Percentiles rank a stretch among this genome's conserved stretches.
Conservation (phyloP, 352 stramenopile genomes). For the Globisporangium alternatum region DNA sequence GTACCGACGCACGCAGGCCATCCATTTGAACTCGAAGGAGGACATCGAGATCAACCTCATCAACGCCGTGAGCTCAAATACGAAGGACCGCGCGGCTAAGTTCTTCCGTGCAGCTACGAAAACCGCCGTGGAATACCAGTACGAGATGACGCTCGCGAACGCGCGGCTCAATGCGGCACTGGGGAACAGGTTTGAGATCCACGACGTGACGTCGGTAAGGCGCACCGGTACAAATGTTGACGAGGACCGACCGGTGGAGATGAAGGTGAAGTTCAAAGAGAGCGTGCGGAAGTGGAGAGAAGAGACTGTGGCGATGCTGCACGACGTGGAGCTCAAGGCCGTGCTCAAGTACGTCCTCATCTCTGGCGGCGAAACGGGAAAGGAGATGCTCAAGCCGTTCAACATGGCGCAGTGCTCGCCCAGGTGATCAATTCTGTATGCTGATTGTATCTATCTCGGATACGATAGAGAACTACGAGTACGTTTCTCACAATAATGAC, state of each 20-base stretch:
- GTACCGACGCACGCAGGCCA: slow-evolving; percentile 43
- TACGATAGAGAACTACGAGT: too few species aligned
- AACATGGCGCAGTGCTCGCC: slow-evolving; percentile 87
- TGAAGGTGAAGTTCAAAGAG: slow-evolving; percentile 79
- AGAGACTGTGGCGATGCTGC: slow-evolving; percentile 66
- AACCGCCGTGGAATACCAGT: slow-evolving; percentile 77
- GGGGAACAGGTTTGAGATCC: slow-evolving; percentile 53
- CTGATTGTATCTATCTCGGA: too few species aligned
- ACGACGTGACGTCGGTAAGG: slow-evolving; percentile 27
- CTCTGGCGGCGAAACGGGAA: slow-evolving; percentile 70
- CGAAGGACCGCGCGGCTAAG: slow-evolving; percentile 56
- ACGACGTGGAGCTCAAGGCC: slow-evolving; percentile 60
- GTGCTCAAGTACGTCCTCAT: slow-evolving; percentile 84
- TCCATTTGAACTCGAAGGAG: slow-evolving; percentile 77
- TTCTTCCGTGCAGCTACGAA: slow-evolving; percentile 80
- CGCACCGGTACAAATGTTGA: slow-evolving; percentile 10
- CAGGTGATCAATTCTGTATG: slow-evolving; percentile 23
- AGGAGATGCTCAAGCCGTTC: slow-evolving; percentile 89
- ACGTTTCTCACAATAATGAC: too few species aligned
- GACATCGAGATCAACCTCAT: slow-evolving; percentile 65
- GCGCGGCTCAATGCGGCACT: slow-evolving; percentile 72
- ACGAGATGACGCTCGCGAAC: slow-evolving; percentile 70
- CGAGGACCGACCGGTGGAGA: slow-evolving; percentile 25
- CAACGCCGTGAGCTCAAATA: slow-evolving; percentile 56
- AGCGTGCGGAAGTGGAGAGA: slow-evolving; percentile 79